Evolutionary conservation across 495 filamentous ascomycete species (phyloP).

Genomic region (Neurospora sp.): DNA sequence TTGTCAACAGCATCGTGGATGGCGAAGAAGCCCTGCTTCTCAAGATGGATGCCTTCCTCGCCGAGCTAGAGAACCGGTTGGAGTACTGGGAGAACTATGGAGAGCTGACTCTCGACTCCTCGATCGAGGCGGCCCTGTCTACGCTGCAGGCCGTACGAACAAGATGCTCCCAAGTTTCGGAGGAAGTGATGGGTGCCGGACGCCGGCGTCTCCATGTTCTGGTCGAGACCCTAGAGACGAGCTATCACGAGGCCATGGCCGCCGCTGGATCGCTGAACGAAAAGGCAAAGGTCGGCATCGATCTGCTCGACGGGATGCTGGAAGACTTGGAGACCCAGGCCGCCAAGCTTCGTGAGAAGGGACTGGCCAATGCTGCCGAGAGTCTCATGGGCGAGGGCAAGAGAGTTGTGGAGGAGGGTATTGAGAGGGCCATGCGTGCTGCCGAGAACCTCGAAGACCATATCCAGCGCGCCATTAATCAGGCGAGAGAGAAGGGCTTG

Average conservation of each 20-base stretch:
- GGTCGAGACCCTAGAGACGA: constrained; percentile 85
- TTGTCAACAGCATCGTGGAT: constrained; percentile 54
- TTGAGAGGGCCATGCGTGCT: constrained; percentile 68
- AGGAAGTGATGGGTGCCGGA: constrained; percentile 80
- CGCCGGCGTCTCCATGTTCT: constrained; percentile 74
- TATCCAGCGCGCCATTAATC: constrained; percentile 67
- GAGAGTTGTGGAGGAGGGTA: constrained; percentile 68
- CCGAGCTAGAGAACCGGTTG: constrained; percentile 74
- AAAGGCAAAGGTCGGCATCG: constrained; percentile 79
- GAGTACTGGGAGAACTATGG: constrained; percentile 86
- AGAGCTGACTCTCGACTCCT: constrained; percentile 70
- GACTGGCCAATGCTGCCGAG: constrained; percentile 56
- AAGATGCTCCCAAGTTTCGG: constrained; percentile 83
- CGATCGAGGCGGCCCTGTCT: constrained; percentile 69
- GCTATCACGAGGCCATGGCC: constrained; percentile 80
- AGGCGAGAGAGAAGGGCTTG: constrained; percentile 71
- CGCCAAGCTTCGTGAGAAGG: constrained; percentile 48
- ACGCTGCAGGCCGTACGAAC: constrained; percentile 81
- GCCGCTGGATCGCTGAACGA: constrained; percentile 82
- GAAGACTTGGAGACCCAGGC: constrained; percentile 74
- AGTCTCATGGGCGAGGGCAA: constrained; percentile 64
- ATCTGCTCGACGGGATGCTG: constrained; percentile 73
- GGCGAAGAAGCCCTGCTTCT: constrained; percentile 56
- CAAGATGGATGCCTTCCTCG: constrained; percentile 69
- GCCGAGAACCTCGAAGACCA: constrained; percentile 68